phyloP scores from a whole-genome alignment of 2,329 filamentous ascomycete genomes.

The Colletotrichum sp. region DNA sequence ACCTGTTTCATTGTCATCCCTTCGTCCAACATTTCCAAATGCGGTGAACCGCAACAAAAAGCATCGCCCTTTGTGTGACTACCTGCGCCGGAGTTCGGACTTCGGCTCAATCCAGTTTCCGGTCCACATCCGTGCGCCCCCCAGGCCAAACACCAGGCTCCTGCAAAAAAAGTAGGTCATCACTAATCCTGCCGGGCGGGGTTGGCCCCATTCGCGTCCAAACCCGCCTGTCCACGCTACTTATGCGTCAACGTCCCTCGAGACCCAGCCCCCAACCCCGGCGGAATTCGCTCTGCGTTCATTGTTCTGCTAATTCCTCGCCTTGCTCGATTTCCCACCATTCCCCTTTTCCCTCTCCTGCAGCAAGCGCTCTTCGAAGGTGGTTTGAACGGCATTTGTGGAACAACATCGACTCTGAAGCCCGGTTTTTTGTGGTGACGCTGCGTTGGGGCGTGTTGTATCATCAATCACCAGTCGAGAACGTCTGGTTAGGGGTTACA shows the following conservation, averaged over 20 bases:
- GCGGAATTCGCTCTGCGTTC: not conserved
- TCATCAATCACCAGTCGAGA: too few relatives aligned
- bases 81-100: not conserved
- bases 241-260: not conserved
- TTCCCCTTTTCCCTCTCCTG: not conserved
- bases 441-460: not conserved
- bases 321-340: not conserved
- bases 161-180: not conserved
- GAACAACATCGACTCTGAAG: not conserved
- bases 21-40: not conserved
- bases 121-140: not conserved
- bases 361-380: not conserved
- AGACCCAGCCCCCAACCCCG: not conserved
- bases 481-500: not conserved
- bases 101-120: not conserved
- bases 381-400: not conserved
- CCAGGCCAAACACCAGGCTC: not conserved
- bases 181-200: not conserved
- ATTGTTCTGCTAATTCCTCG: not conserved
- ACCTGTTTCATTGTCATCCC: not conserved
- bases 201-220: not conserved
- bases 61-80: not conserved
- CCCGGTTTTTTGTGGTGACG: not conserved
- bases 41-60: not conserved
- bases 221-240: not conserved